These are phyloP conservation scores for Hemileia vastatrix DNA, from an alignment of 1,284 basidiomycete species.

Conservation along the genomic window DNA sequence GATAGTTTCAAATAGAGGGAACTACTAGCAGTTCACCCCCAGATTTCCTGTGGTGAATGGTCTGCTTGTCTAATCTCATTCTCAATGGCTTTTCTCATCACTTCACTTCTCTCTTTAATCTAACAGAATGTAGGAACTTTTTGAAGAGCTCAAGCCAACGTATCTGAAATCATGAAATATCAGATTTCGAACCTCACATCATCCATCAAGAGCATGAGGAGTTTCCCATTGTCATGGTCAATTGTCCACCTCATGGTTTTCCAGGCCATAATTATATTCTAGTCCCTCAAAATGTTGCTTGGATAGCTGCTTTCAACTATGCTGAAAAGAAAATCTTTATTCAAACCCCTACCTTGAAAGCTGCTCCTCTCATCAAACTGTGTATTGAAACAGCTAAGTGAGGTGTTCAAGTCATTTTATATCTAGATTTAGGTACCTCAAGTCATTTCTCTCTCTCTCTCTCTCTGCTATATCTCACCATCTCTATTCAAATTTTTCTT, in stretches of 20 bases:
- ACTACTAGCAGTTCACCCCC: too few relatives aligned
- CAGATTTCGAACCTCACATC: constrained; percentile 32
- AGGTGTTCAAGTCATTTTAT: constrained; percentile 58
- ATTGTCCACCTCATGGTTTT: constrained; percentile 57
- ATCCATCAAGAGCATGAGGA: constrained; percentile 45
- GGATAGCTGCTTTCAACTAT: constrained; percentile 62
- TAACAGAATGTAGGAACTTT: constrained; percentile 14
- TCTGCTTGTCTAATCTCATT: too few relatives aligned
- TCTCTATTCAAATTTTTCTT: neutral
- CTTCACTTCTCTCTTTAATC: too few relatives aligned
- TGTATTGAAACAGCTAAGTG: constrained; percentile 58
- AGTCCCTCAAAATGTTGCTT: constrained; percentile 64
- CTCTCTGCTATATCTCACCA: too few relatives aligned
- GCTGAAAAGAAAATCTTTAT: constrained; percentile 64
- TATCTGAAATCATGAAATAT: constrained; percentile 13
- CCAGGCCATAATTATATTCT: constrained; percentile 53
- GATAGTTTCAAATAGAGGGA: too few relatives aligned
- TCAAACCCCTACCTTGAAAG: constrained; percentile 67
- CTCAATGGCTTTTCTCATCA: too few relatives aligned
- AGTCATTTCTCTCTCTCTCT: neutral
- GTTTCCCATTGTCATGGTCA: constrained; percentile 64
- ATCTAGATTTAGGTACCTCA: constrained; percentile 53
- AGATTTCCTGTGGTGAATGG: too few relatives aligned
- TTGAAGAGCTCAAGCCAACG: constrained; percentile 11
- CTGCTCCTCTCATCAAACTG: constrained; percentile 57